Evolutionary conservation across 2,329 filamentous ascomycete species (phyloP).

Genomic region (Parasarocladium wereldwijsianum): DNA sequence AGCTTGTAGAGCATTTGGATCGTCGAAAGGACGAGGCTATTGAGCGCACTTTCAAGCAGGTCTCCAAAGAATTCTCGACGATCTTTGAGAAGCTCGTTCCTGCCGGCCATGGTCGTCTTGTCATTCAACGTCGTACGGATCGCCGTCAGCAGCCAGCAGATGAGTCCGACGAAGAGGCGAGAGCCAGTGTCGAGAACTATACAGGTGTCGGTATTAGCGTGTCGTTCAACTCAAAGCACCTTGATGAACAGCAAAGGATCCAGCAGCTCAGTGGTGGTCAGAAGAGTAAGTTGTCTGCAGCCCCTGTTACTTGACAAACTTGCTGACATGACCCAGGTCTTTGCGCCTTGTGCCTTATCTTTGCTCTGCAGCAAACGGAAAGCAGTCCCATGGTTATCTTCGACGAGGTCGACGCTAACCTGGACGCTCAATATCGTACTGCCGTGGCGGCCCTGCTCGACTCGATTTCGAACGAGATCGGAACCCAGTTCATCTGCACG

Average conservation of each 20-base stretch:
- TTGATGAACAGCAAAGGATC: conserved; percentile 92
- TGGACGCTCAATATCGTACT: conserved; percentile 94
- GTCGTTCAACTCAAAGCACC: conserved; percentile 93
- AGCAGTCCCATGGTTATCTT: conserved; percentile 98
- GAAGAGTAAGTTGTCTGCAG: conserved; percentile 56
- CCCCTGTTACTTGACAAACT: background rate
- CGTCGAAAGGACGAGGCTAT: conserved; percentile 96
- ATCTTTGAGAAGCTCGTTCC: conserved; percentile 95
- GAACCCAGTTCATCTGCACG: conserved; percentile 88
- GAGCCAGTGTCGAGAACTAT: conserved; percentile 79
- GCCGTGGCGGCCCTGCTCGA: conserved; percentile 83
- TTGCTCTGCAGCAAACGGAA: conserved; percentile 96
- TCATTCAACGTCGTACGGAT: conserved; percentile 86
- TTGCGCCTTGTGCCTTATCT: conserved; percentile 92
- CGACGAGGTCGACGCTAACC: conserved; percentile 95
- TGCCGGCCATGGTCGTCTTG: conserved; percentile 75
- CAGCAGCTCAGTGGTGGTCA: conserved; percentile 95
- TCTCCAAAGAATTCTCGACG: conserved; percentile 79
- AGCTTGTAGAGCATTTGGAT: conserved; percentile 83
- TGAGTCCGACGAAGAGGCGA: conserved; percentile 55
- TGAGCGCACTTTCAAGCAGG: conserved; percentile 95
- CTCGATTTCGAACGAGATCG: conserved; percentile 53
- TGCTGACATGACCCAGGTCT: conserved; percentile 40
- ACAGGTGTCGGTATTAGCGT: conserved; percentile 92
- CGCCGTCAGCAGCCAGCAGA: conserved; percentile 36